Conservation (phyloP, 2,329 filamentous ascomycete genomes). For the Neonectria coccinea region DNA sequence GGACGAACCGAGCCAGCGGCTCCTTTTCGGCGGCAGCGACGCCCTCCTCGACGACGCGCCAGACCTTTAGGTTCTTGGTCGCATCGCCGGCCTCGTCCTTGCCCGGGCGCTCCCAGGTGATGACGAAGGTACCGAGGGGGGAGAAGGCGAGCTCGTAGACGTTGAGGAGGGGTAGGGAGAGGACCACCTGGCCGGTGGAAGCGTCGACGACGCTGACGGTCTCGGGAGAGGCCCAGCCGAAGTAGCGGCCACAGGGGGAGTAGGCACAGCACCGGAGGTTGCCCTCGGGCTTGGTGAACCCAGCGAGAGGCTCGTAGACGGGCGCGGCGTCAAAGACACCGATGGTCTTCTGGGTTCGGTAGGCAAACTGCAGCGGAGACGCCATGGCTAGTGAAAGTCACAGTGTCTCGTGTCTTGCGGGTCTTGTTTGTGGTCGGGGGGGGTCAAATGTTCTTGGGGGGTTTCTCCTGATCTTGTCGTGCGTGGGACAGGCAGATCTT, state of each 20-base stretch:
- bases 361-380: slow-evolving; percentile 93
- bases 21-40: slow-evolving; percentile 73
- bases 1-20: slow-evolving; percentile 89
- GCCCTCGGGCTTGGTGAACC: slow-evolving; percentile 89
- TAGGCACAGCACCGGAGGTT: slow-evolving; percentile 95
- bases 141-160: slow-evolving; percentile 97
- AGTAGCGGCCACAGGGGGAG: slow-evolving; percentile 95
- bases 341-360: slow-evolving; percentile 96
- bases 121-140: slow-evolving; percentile 89
- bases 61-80: slow-evolving; percentile 96
- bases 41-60: slow-evolving; percentile 82
- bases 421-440: slow-evolving; percentile 41
- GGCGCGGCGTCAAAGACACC: slow-evolving; percentile 93
- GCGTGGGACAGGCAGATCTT: slow-evolving; percentile 16
- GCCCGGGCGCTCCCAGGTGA: slow-evolving; percentile 93
- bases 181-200: slow-evolving; percentile 78
- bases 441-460: slow-evolving; percentile 44
- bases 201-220: slow-evolving; percentile 88
- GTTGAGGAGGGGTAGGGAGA: slow-evolving; percentile 81
- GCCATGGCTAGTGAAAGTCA: slow-evolving; percentile 96
- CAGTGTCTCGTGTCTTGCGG: slow-evolving; percentile 61
- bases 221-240: slow-evolving; percentile 92
- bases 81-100: slow-evolving; percentile 96
- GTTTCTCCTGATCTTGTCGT: slow-evolving; percentile 33
- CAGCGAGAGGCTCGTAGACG: slow-evolving; percentile 84